These are phyloP conservation scores for Solanum hybrid DNA, from an alignment of 305 asterid genomes.

Conservation along the genomic window DNA sequence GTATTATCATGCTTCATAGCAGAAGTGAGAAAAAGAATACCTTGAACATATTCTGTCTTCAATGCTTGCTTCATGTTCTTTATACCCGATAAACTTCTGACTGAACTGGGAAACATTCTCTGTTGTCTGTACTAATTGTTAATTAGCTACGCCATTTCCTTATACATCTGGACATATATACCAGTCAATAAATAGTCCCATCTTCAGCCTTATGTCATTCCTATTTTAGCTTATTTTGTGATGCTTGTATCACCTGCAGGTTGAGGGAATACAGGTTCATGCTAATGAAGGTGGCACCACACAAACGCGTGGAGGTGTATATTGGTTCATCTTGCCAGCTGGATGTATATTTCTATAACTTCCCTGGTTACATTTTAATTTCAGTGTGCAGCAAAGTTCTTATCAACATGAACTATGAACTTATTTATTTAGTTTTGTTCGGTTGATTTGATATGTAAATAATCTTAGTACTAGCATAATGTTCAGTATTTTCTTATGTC, in stretches of 20 bases:
- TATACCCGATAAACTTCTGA: not conserved
- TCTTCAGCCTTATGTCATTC: not conserved
- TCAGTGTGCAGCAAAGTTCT: not conserved
- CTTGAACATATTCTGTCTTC: not conserved
- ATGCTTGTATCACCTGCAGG: constrained; percentile 30
- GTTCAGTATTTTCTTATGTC: not conserved
- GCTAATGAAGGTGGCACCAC: constrained; percentile 89
- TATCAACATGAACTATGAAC: not conserved
- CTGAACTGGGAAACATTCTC: not conserved
- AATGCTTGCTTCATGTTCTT: not conserved
- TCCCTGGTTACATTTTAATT: not conserved
- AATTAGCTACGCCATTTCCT: not conserved
- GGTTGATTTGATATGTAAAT: not conserved
- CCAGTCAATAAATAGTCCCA: not conserved
- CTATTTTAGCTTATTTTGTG: not conserved
- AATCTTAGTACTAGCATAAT: not conserved
- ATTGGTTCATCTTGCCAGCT: constrained; percentile 94
- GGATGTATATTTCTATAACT: constrained; percentile 50
- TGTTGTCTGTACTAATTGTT: not conserved
- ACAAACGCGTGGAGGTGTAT: constrained; percentile 82
- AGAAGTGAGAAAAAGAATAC: not conserved
- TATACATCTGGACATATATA: too few relatives aligned
- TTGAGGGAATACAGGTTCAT: constrained; percentile 86
- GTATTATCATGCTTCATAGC: not conserved
- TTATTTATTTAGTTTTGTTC: not conserved